These are phyloP conservation scores for Podospora pseudoanserina DNA, from an alignment of 495 filamentous ascomycete genomes.

Conservation along the genomic window DNA sequence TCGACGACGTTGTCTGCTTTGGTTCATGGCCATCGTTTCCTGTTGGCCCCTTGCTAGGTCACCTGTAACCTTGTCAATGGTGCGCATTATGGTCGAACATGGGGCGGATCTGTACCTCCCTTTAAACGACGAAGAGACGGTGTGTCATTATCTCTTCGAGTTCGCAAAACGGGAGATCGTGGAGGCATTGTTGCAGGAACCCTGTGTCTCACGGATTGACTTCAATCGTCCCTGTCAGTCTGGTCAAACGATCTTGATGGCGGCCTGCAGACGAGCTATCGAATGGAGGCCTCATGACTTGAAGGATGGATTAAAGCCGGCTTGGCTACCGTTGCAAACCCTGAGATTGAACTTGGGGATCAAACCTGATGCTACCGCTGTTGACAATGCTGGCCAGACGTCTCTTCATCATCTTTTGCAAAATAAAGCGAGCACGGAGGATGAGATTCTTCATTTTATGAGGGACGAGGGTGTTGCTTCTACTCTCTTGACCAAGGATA, in stretches of 20 bases:
- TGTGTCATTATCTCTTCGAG: constrained; percentile 26
- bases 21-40: too few relatives aligned
- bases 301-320: background rate
- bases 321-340: constrained; percentile 17
- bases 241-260: constrained; percentile 24
- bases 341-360: constrained; percentile 1
- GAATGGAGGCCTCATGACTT: too few relatives aligned
- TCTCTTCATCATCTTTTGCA: constrained; percentile 31
- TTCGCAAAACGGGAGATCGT: constrained; percentile 10
- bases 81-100: constrained; percentile 19
- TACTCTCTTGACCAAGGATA: constrained; percentile 10
- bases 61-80: constrained; percentile 7
- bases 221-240: constrained; percentile 25
- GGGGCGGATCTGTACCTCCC: constrained; percentile 25
- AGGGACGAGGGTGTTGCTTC: too few relatives aligned
- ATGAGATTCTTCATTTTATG: constrained; percentile 16
- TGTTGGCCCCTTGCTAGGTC: too few relatives aligned
- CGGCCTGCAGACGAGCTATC: constrained; percentile 11
- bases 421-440: constrained; percentile 18
- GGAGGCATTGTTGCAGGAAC: constrained; percentile 16
- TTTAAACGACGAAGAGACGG: constrained; percentile 19
- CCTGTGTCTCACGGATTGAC: constrained; percentile 18
- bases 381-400: constrained; percentile 27
- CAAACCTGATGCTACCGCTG: constrained; percentile 16
- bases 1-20: too few relatives aligned